phyloP scores from a whole-genome alignment of 768 basidiomycete genomes.

The Podaxis carcinomalis region DNA sequence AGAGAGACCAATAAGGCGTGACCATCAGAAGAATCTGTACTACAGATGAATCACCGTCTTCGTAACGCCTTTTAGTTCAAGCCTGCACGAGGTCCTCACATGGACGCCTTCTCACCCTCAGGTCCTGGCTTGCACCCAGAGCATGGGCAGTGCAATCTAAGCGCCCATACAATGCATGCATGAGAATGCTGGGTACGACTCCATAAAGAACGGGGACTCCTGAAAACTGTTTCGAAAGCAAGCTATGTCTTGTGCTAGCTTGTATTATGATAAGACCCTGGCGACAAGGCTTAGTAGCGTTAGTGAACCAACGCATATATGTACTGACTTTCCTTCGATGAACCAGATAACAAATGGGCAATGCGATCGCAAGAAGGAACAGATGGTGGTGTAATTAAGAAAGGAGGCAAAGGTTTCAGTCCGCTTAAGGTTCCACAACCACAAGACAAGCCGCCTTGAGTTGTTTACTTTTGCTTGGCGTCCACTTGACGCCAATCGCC shows the following conservation, averaged over 20 bases:
- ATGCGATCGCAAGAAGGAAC: not conserved
- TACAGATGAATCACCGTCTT: not conserved
- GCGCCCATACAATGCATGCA: not conserved
- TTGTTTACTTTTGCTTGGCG: constrained; percentile 6
- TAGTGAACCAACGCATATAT: not conserved
- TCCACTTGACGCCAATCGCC: not conserved
- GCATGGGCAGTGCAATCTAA: not conserved
- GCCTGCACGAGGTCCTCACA: not conserved
- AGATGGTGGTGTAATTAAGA: not conserved
- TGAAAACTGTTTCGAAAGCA: not conserved
- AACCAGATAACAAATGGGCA: not conserved
- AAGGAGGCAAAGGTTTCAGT: not conserved
- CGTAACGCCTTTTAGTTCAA: not conserved
- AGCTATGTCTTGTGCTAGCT: not conserved
- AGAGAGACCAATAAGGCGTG: constrained; percentile 7
- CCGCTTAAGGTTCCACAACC: not conserved
- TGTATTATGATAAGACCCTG: not conserved
- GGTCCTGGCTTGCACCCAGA: not conserved
- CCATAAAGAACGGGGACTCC: not conserved
- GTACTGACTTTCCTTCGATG: not conserved
- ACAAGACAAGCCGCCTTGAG: not conserved
- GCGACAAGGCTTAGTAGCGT: not conserved
- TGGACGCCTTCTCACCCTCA: not conserved
- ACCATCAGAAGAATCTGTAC: not conserved
- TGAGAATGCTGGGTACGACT: not conserved